Base-by-base conservation (phyloP, 305 asterid genomes). In the Coffea humblotiana region DNA sequence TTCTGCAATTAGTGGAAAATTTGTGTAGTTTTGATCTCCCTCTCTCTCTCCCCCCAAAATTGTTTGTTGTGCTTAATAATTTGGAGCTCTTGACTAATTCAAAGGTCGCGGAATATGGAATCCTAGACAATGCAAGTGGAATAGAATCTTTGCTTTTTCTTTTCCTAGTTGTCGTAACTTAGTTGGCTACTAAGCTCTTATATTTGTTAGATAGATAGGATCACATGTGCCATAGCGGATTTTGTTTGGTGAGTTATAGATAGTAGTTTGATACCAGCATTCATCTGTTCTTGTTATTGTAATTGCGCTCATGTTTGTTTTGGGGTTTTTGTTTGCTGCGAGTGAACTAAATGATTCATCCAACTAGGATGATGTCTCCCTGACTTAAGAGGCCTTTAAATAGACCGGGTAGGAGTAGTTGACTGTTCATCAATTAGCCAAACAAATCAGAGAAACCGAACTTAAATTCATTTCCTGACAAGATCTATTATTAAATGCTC, bases 81-180 rank as follows among this genome's bases (percentile, higher is more conserved):
- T 63, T 78, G 21, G 27, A 49, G 74, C 68, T 66, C 37, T 67
- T 54, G 52, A 63, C 45, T 78, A 68, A 18, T 56, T 48, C 54
- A 16, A 78, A 54, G 37, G 58, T n/a, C 1, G 27, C 54, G 27
- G 71, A 52, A 37, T 25, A 43, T 71, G 64, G 75, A 66, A 66
- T 66, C 61, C 3, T 60, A 2, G 8, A 54, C 4, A 29, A 8
- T 47, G 48, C 52, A 43, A 74, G 61, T 78, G 71, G 37, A 9
- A 13, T 48, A 40, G 75, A 71, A 48, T 71, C 79, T 35, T 14
- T 3, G 23, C 18, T 27, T 77, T 29, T 23, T 32, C 13, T 25
- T 35, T 43, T 32, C 8, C 6, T 27, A 21, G 8, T 0, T 47
- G 13, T 63, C 4, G 60, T 40, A 52, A n/a, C 9, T 16, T 37